A percentile compares a stretch with the other conserved stretches of the same genome.
Evolutionary conservation across 257 asterid genomes (phyloP).

Genomic region (Lavandula angustifolia): DNA sequence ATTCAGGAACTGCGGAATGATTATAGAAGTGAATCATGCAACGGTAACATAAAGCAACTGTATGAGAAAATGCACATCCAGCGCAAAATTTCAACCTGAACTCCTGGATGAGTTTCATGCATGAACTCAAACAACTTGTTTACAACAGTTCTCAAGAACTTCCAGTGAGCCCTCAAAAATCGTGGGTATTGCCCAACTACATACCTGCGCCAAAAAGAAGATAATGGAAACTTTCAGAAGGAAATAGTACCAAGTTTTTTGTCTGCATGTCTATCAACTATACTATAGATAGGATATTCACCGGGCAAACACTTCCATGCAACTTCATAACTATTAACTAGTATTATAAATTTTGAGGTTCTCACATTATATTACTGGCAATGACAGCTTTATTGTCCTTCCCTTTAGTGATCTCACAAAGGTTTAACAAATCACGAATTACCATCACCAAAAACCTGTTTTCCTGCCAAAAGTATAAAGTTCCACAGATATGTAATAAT

Average conservation of each 20-base stretch:
- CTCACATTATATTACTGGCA: conserved; percentile 99
- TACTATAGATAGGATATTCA: conserved; percentile 13
- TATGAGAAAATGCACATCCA: conserved; percentile 22
- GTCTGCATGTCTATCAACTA: conserved; percentile 18
- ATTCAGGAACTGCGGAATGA: conserved; percentile 16
- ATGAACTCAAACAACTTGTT: conserved; percentile 97
- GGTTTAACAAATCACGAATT: conserved; percentile 90
- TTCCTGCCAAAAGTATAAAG: conserved; percentile 60
- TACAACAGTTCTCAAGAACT: conserved; percentile 97
- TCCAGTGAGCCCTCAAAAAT: conserved; percentile 99
- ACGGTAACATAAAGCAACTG: not conserved
- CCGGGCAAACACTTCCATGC: conserved; percentile 6
- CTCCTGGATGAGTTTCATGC: conserved; percentile 99
- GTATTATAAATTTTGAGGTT: conserved; percentile 9
- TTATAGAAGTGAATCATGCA: conserved; percentile 2
- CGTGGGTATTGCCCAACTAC: conserved; percentile 99
- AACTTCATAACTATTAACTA: conserved; percentile 16
- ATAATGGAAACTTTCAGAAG: not conserved
- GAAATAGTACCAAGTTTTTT: not conserved
- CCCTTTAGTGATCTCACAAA: conserved; percentile 94
- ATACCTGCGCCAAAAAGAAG: conserved; percentile 56
- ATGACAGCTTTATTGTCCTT: conserved; percentile 98
- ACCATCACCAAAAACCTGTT: conserved; percentile 97
- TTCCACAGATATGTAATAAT: conserved; percentile 11
- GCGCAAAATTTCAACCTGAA: conserved; percentile 66